These are phyloP conservation scores for Didymella exigua DNA, from an alignment of 2,329 filamentous ascomycete genomes.

Conservation along the genomic window DNA sequence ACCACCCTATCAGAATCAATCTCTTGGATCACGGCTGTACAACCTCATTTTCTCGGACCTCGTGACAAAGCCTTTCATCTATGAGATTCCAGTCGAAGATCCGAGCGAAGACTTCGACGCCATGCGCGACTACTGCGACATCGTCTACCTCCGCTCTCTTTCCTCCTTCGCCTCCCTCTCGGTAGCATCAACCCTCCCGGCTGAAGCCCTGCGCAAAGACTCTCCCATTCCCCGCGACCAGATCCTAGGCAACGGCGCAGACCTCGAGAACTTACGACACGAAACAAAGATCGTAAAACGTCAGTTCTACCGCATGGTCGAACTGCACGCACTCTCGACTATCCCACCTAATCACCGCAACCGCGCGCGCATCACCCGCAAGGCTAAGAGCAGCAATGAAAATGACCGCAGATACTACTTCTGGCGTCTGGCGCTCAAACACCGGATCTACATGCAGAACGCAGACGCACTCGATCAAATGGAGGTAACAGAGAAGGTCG, in stretches of 20 bases:
- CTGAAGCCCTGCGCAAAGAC: conserved; percentile 59
- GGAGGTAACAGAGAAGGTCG: conserved; percentile 69
- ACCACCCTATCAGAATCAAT: conserved; percentile 81
- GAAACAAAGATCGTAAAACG: conserved; percentile 73
- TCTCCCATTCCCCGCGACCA: conserved; percentile 56
- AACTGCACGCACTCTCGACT: conserved; percentile 71
- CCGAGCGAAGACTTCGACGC: conserved; percentile 87
- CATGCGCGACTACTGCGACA: conserved; percentile 75
- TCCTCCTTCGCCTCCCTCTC: conserved; percentile 63
- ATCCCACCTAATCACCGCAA: conserved; percentile 58
- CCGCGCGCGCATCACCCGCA: conserved; percentile 53
- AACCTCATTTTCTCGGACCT: conserved; percentile 75
- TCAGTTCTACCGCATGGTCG: conserved; percentile 76
- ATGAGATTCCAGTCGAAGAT: conserved; percentile 91
- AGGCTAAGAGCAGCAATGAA: conserved; percentile 56
- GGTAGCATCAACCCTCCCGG: conserved; percentile 56
- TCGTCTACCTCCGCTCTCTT: conserved; percentile 65
- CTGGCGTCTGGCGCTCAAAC: conserved; percentile 78
- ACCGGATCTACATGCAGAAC: conserved; percentile 77
- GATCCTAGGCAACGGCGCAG: conserved; percentile 63
- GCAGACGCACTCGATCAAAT: conserved; percentile 72
- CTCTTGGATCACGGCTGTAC: conserved; percentile 82
- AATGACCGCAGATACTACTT: conserved; percentile 69
- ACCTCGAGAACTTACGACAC: conserved; percentile 62
- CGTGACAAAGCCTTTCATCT: conserved; percentile 68